phyloP scores from a whole-genome alignment of 23 red algal genomes.

The Gracilaria gracilis region DNA sequence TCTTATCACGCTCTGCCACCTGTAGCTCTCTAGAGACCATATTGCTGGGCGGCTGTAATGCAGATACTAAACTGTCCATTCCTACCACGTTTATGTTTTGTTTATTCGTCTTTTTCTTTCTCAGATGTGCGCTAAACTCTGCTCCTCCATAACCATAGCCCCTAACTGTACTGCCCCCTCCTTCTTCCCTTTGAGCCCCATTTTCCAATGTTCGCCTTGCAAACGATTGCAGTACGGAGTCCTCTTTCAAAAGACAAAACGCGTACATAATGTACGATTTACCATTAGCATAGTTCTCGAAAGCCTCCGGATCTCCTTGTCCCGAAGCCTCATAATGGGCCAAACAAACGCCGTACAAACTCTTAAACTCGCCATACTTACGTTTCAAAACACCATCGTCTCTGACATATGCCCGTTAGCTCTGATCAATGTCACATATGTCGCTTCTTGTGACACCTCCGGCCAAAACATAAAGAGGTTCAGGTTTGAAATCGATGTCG shows the following conservation, averaged over 20 bases:
- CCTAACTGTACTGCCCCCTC: too few relatives aligned
- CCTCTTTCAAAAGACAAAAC: neutral
- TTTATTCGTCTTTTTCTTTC: neutral
- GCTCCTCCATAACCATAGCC: neutral
- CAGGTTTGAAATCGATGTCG: neutral
- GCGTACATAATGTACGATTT: constrained; percentile 13
- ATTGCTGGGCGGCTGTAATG: neutral
- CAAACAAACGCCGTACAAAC: constrained; percentile 1
- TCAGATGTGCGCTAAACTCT: neutral
- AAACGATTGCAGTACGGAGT: neutral
- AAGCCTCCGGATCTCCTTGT: neutral
- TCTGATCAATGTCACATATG: neutral
- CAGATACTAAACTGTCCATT: constrained; percentile 26
- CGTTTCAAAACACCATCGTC: neutral
- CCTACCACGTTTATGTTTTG: constrained; percentile 39
- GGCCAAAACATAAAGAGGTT: neutral
- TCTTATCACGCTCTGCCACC: constrained; percentile 26
- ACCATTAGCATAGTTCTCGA: neutral
- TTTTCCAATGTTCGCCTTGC: too few relatives aligned
- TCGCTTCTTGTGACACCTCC: constrained; percentile 5
- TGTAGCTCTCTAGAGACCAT: neutral
- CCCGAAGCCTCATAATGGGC: constrained; percentile 3
- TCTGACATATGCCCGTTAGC: neutral
- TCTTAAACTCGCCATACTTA: too few relatives aligned
- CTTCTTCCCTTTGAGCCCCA: too few relatives aligned